Evolutionary conservation across 2,329 filamentous ascomycete genomes (phyloP).

Genomic region (Arthroderma uncinatum): DNA sequence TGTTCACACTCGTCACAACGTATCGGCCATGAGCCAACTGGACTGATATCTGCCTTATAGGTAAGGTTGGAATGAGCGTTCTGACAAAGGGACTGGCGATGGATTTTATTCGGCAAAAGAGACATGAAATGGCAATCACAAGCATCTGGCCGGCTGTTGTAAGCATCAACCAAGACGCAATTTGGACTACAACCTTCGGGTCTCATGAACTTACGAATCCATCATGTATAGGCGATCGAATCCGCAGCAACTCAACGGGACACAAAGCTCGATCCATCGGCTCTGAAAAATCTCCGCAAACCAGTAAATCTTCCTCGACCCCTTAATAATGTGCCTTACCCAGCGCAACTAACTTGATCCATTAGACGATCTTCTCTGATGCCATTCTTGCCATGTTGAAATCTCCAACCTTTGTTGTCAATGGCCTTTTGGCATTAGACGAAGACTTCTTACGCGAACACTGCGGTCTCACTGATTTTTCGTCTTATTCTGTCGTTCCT

Average conservation of each 20-base stretch:
- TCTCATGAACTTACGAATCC: neutral
- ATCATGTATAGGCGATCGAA: slow-evolving; percentile 7
- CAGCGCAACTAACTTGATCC: neutral
- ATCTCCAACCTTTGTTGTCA: slow-evolving; percentile 50
- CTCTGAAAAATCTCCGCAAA: slow-evolving; percentile 52
- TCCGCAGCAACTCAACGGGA: slow-evolving; percentile 9
- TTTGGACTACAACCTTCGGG: neutral
- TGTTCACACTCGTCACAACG: neutral
- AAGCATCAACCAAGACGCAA: slow-evolving; percentile 21
- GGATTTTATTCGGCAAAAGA: slow-evolving; percentile 61
- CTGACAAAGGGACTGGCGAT: slow-evolving; percentile 71
- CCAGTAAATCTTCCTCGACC: slow-evolving; percentile 29
- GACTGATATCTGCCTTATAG: slow-evolving; percentile 21
- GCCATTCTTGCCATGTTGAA: slow-evolving; percentile 62
- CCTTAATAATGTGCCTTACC: neutral
- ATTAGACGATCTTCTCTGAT: slow-evolving; percentile 61
- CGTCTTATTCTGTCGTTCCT: slow-evolving; percentile 57
- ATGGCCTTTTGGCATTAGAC: slow-evolving; percentile 61
- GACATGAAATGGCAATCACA: slow-evolving; percentile 60
- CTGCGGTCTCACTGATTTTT: slow-evolving; percentile 57
- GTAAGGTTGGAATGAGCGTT: slow-evolving; percentile 72
- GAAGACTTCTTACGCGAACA: slow-evolving; percentile 66
- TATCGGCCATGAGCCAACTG: neutral
- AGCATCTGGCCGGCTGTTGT: slow-evolving; percentile 73
- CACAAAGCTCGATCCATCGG: neutral